Base-by-base conservation (phyloP, 306 rosid species). In the Quercus parvula region DNA sequence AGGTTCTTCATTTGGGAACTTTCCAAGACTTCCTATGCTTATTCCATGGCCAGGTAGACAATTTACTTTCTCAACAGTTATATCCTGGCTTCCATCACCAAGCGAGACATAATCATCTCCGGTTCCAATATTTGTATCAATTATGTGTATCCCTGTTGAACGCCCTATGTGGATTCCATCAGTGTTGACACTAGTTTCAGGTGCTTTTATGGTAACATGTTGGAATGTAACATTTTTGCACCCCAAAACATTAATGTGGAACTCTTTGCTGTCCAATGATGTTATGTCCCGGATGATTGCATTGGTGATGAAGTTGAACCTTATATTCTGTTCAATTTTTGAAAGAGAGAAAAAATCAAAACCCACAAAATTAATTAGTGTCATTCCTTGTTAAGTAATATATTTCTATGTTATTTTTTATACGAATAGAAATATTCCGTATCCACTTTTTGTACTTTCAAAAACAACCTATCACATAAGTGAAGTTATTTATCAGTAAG, bases 1-100 rank as follows among this genome's bases (percentile, higher is more conserved):
- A 0, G 79, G 81, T 0, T 75, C 67, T 63, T 90, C 90, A 0
- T 74, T 75, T 0, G 9, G 9, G 75, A 85, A 81, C 75, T 33
- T 87, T 17, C 88, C 91, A 0, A 87, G 70, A 70, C 89, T 83
- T 68, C 90, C 89, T 0, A 86, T 56, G 58, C 90, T 90, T 0
- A 89, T 81, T 10, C 91, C 90, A 15, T 89, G 91, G 0, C 91
- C 90, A 4, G 91, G 93, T 51, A 89, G 88, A n/a, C 87, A 89
- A 0, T 38, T 82, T 22, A 85, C 83, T 0, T 52, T 69, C 0
- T 67, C 33, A 24, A 85, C 64, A 1, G 64, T 62, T 6, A 87
- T 33, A 8, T 76, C 15, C 27, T 13, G 56, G 71, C 61, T 82
- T 1, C 91, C 91, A 52, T 87, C 90, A 15, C 90, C 89, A 1